Percentiles rank a stretch among this genome's conserved stretches.
Evolutionary conservation across 306 rosid species (phyloP).

Genomic region (Castanea sativa): DNA sequence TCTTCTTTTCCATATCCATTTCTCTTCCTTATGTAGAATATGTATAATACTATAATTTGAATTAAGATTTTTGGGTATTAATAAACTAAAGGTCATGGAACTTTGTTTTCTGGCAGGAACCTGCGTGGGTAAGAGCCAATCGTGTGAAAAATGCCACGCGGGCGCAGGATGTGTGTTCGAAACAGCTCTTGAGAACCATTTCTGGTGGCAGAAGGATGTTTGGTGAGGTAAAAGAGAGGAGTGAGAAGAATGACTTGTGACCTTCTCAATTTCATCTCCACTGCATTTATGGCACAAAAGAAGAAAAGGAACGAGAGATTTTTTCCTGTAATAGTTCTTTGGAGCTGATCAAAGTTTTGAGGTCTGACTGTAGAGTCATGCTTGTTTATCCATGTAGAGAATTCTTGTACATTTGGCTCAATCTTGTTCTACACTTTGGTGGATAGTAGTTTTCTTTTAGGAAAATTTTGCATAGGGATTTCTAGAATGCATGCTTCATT

Average conservation of each 20-base stretch:
- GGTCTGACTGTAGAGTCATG: background rate
- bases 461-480: background rate
- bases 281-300: background rate
- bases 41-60: background rate
- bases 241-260: background rate
- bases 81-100: background rate
- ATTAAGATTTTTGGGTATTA: too few species aligned
- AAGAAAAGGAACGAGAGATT: background rate
- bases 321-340: background rate
- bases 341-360: background rate
- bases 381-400: background rate
- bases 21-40: background rate
- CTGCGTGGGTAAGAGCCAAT: slow-evolving; percentile 92
- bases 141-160: slow-evolving; percentile 64
- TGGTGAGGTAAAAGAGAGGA: slow-evolving; percentile 27
- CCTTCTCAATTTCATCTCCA: background rate
- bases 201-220: slow-evolving; percentile 47
- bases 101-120: slow-evolving; percentile 60
- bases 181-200: slow-evolving; percentile 71
- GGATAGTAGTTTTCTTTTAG: background rate
- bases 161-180: slow-evolving; percentile 74
- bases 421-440: background rate
- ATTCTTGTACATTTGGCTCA: background rate
- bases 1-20: background rate
- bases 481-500: too few species aligned